phyloP scores from a whole-genome alignment of 140 eudicot genomes.

The Senecio squalidus region DNA sequence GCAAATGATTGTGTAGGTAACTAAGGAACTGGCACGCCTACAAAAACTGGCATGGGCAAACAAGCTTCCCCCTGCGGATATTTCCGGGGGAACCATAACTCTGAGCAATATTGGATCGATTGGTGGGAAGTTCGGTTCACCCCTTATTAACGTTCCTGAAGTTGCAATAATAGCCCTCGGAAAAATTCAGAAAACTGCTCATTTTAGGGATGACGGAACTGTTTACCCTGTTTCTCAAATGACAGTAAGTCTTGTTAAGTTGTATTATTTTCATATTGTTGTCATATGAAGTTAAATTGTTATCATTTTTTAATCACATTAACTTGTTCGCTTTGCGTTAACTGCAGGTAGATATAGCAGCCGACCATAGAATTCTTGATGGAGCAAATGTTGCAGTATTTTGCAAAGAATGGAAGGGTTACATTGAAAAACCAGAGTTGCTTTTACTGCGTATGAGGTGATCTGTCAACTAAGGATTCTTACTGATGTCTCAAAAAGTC shows the following conservation, averaged over 20 bases:
- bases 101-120: conserved; percentile 91
- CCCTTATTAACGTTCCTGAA: conserved; percentile 83
- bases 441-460: conserved; percentile 69
- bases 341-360: conserved; percentile 68
- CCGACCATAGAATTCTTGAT: conserved; percentile 91
- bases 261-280: not conserved
- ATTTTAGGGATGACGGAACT: conserved; percentile 55
- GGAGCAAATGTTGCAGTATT: conserved; percentile 88
- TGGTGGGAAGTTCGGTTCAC: conserved; percentile 97
- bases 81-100: conserved; percentile 94
- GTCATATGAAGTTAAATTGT: not conserved
- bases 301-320: not conserved
- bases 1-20: conserved; percentile 40
- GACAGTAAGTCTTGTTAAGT: conserved; percentile 50
- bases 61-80: conserved; percentile 86
- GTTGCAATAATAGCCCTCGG: conserved; percentile 92
- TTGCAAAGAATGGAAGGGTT: conserved; percentile 84
- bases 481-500: not conserved
- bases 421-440: conserved; percentile 79
- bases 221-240: conserved; percentile 60
- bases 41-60: conserved; percentile 71
- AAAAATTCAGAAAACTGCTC: conserved; percentile 58
- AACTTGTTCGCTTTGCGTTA: not conserved
- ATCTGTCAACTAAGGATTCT: conserved; percentile 1
- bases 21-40: conserved; percentile 76